These are phyloP conservation scores for Mixia osmundae DNA, from an alignment of 1,284 basidiomycete species.

Conservation along the genomic window DNA sequence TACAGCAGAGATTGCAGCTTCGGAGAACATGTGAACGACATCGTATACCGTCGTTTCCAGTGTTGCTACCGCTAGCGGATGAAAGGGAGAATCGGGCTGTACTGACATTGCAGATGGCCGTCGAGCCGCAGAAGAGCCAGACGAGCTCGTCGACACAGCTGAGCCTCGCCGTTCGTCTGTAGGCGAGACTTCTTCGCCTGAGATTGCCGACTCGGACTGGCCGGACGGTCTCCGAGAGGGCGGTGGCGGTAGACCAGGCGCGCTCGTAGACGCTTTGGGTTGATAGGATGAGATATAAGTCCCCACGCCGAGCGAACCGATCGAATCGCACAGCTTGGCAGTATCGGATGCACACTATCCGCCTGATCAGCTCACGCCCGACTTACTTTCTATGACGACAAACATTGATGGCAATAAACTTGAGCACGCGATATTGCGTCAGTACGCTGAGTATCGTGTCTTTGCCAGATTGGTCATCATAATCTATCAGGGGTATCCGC, in stretches of 20 bases:
- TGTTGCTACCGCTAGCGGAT: conserved; percentile 79
- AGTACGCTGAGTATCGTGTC: conserved; percentile 89
- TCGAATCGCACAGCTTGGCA: conserved; percentile 43
- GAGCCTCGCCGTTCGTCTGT: too few relatives aligned
- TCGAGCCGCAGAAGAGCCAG: too few relatives aligned
- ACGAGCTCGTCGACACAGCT: too few relatives aligned
- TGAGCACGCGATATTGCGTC: conserved; percentile 92
- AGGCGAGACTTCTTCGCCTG: too few relatives aligned
- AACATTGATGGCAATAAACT: conserved; percentile 96
- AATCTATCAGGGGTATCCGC: conserved; percentile 75
- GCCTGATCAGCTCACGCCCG: conserved; percentile 5
- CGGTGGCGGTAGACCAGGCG: background rate
- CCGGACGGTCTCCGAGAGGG: too few relatives aligned
- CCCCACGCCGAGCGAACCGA: conserved; percentile 75
- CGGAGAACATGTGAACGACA: conserved; percentile 96
- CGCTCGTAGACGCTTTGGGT: background rate
- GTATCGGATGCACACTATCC: conserved; percentile 45
- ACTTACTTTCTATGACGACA: conserved; percentile 17
- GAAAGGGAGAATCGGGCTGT: conserved; percentile 35
- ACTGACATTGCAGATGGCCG: too few relatives aligned
- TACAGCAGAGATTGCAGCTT: conserved; percentile 83
- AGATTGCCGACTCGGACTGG: too few relatives aligned
- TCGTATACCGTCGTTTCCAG: conserved; percentile 85
- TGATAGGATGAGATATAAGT: conserved; percentile 42
- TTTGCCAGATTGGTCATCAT: conserved; percentile 77